Evolutionary conservation across 768 basidiomycete species (phyloP), one percentile per base, ranked within the genome.

Genomic region (Lenzites betulinus): DNA sequence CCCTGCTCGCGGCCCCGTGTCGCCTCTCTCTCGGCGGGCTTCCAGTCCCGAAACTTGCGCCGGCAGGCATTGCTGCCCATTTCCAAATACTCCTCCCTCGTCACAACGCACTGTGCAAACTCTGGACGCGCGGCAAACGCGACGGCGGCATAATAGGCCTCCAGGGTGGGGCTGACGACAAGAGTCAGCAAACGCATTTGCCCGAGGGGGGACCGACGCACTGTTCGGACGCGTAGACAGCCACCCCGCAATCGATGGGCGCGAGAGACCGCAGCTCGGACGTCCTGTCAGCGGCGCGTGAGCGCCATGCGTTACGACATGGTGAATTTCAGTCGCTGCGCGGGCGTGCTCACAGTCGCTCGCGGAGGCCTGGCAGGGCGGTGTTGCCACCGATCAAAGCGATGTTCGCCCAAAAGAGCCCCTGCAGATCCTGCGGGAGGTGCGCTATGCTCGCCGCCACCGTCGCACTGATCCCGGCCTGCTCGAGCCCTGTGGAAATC

Each of bases 371-470:
- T 43, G 85, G 79, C 65, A 95, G 85, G 66, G 83, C 83, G 16
- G 85, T 84, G 72, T 83, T 89, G 15, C 95, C 95, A 50, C 95
- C 95, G 68, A 94, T 84, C 64, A 96, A 75, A 13, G 90, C 91
- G 62, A 98, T 94, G 72, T 98, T 93, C 35, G 86, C 86, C 94
- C 94, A 98, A 74, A 94, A 97, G 89, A 98, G 86, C 35, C 93
- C 95, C 65, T 88, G 92, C 25, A 95, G 67, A 67, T 95, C 93
- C 51, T 81, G 77, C 0, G 93, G 92, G 60, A 98, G 83, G 30
- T 82, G 74, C 0, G 82, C 78, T 68, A 98, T 93, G 58, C 89
- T 89, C 55, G 82, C 71, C 41, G 90, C 89, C 60, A 98, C 84
- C 12, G 88, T 85, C 56, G 81, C 82, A 36, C 92, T 79, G 28